These are phyloP conservation scores for Dacryopinax primogenitus DNA, from an alignment of 768 basidiomycete species.

Conservation along the genomic window DNA sequence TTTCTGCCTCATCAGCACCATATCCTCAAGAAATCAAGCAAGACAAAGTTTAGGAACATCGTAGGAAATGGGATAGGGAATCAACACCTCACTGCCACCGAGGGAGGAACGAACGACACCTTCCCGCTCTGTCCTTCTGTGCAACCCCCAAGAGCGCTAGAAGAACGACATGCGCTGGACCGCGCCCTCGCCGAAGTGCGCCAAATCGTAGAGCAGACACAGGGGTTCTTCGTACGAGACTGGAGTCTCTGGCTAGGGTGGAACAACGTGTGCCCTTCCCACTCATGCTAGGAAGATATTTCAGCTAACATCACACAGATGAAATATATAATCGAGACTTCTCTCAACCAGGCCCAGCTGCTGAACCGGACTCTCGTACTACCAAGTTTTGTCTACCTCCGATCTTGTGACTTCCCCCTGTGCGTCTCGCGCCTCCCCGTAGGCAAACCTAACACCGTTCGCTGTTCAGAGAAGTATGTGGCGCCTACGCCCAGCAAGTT, in stretches of 20 bases:
- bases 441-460: background rate
- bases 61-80: background rate
- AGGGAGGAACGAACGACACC: background rate
- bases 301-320: conserved; percentile 8
- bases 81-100: background rate
- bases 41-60: background rate
- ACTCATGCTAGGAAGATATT: background rate
- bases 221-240: conserved; percentile 36
- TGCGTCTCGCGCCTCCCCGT: background rate
- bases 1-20: background rate
- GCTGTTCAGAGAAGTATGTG: conserved; percentile 13
- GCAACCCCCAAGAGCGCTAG: background rate
- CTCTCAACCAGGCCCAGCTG: conserved; percentile 10
- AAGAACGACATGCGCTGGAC: conserved; percentile 13
- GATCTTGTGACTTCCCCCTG: conserved; percentile 12
- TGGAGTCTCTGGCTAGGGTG: conserved; percentile 36
- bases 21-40: background rate
- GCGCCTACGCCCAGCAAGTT: conserved; percentile 13
- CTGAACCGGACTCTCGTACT: conserved; percentile 17
- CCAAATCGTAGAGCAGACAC: conserved; percentile 29
- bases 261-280: conserved; percentile 33
- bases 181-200: conserved; percentile 26
- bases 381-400: conserved; percentile 15
- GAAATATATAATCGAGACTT: conserved; percentile 16
- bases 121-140: background rate